Base-by-base conservation (phyloP, 73 alveolate species). In the Paramecium tetraurelia region DNA sequence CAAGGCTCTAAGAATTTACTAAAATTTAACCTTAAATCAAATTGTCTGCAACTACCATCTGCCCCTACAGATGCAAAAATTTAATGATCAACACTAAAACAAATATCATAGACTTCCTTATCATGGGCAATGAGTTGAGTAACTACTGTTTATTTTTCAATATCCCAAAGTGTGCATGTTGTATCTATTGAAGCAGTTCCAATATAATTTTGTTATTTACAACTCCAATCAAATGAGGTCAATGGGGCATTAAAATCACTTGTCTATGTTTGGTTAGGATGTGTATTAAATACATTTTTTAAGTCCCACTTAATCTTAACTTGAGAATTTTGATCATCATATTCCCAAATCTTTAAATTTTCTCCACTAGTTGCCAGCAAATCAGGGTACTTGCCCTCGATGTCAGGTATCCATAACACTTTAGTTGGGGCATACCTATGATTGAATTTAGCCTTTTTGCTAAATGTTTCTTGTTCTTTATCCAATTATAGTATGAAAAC, bases 121-220 rank as follows among this genome's bases (percentile, higher is more conserved):
- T 98, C 99, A 92, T 98, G 99, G 31, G 99, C 99, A 27, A 98
- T 98, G 70, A 98, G 98, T 96, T 98, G 97, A 8, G 99, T 98
- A 90, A 95, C 95, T 63, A 98, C 98, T 21, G 97, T 92, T 77
- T 89, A 94, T 92, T 96, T 96, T 85, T 98, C 98, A 85, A 98
- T 93, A 75, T 98, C 99, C 99, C 99, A 98, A 10, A 98, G 97
- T 20, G 99, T 98, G 93, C 99, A 98, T 10, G 99, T 98, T 7
- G 99, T 98, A 94, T 98, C 99, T 27, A 98, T 95, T 27, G 99
- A 96, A 9, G 99, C 98, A 20, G 99, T 98, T 6, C 99, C 99
- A 12, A 98, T 93, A 88, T 95, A 95, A 88, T 97, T 96, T 83
- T 95, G 97, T 84, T 96, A 95, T 83, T 93, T 95, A 9, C 93